Percentiles rank a stretch among this genome's conserved stretches.
phyloP scores from a whole-genome alignment of 768 basidiomycete genomes.

The Lactifluus hygrophoroides region DNA sequence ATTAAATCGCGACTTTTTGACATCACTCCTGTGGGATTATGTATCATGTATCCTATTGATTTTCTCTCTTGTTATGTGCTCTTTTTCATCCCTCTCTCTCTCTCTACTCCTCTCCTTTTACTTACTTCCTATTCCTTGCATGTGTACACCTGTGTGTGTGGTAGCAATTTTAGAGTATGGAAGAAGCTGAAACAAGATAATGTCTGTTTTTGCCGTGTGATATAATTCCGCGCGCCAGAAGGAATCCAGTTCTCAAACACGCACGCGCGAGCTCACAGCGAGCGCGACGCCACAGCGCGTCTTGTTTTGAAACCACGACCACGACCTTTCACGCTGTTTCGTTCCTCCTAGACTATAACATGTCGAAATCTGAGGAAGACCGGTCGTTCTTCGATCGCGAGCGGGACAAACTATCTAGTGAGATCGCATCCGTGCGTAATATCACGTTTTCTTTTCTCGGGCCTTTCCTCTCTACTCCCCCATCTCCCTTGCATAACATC shows the following conservation, averaged over 20 bases:
- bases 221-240: no score
- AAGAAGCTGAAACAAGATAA: neutral
- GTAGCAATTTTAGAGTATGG: conserved; percentile 3
- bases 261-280: no score
- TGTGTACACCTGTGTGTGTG: conserved; percentile 4
- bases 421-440: conserved; percentile 60
- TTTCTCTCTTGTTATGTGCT: neutral
- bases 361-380: conserved; percentile 27
- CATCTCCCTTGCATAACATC: neutral
- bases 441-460: neutral
- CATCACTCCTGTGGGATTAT: conserved; percentile 11
- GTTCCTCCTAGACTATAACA: no score
- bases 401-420: conserved; percentile 61
- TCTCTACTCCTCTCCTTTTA: neutral
- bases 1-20: neutral
- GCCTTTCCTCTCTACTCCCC: neutral
- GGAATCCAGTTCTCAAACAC: no score
- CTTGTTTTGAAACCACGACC: neutral
- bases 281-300: no score
- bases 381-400: conserved; percentile 69
- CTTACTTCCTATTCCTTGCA: neutral
- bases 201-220: neutral
- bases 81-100: neutral
- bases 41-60: conserved; percentile 17
- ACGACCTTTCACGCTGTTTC: neutral